Conservation (phyloP, 1,284 basidiomycete genomes). For the Laetiporus sulphureus region DNA sequence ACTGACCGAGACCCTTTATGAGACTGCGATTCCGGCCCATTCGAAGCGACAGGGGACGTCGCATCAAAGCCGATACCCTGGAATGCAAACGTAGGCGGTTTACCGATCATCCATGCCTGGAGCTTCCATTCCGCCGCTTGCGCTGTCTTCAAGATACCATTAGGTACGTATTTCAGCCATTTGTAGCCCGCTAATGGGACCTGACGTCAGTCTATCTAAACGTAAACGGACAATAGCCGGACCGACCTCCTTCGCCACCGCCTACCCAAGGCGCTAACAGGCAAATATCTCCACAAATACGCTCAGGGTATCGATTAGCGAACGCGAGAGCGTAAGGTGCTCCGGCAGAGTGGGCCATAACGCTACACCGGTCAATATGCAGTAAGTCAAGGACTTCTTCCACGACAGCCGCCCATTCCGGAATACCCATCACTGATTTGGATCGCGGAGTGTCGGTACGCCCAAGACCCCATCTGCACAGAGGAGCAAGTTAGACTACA, state of each 20-base stretch:
- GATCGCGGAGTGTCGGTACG: constrained; percentile 68
- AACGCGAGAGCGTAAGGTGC: constrained; percentile 92
- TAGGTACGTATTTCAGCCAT: constrained; percentile 96
- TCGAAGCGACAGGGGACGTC: constrained; percentile 28
- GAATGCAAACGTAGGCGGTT: constrained; percentile 77
- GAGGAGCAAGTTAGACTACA: constrained; percentile 2
- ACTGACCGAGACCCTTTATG: constrained; percentile 10
- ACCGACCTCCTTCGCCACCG: constrained; percentile 77
- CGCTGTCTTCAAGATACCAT: constrained; percentile 88
- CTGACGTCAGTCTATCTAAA: not conserved
- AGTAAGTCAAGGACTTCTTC: constrained; percentile 85
- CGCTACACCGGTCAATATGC: constrained; percentile 72
- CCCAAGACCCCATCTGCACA: constrained; percentile 85
- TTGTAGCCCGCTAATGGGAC: constrained; percentile 70
- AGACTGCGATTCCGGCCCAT: constrained; percentile 12
- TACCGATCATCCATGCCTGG: constrained; percentile 94
- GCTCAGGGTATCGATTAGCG: constrained; percentile 65
- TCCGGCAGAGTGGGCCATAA: constrained; percentile 96
- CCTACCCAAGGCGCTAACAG: constrained; percentile 97
- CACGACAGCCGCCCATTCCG: constrained; percentile 88
- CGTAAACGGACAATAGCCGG: not conserved
- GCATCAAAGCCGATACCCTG: constrained; percentile 74
- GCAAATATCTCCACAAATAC: constrained; percentile 82
- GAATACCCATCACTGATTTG: constrained; percentile 71
- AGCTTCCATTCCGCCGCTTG: constrained; percentile 97